Base-by-base conservation (phyloP, 192 early-diverging fungal genomes). In the Coemansia sp. region DNA sequence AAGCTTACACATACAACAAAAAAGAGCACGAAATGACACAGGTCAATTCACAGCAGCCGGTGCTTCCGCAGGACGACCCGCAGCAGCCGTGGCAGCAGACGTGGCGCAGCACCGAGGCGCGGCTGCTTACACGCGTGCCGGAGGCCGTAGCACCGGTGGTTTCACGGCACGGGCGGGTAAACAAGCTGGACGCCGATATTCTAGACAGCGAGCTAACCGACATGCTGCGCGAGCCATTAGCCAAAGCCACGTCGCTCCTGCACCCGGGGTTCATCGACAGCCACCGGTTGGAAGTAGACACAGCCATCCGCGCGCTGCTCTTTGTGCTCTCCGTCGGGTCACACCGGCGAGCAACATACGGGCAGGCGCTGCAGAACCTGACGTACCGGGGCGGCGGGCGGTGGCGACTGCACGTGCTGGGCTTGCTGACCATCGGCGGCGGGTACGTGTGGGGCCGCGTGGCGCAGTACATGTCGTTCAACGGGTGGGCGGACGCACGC, bases 141-240 rank as follows among this genome's bases (percentile, higher is more conserved):
- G 13, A 88, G 82, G 52, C 19, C 21, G 9, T 69, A 85, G 73
- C n/a, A 78, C 78, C n/a, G 78, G 89, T 57, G n/a, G 72, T 65
- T 22, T 59, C 65, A 17, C 69, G 67, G 48, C 69, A 39, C 42
- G 59, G 61, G 74, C 84, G 92, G 21, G 91, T 93, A 33, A 84
- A 84, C 59, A 91, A 95, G 66, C 77, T 95, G 9, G 93, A 95
- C 71, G 85, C 91, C 2, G 88, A 90, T 30, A 73, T 92, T 17
- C 82, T 95, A 23, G 91, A 95, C 52, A 71, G 61, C 38, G 91
- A 95, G 64, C 69, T 95, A 8, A 77, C 87, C 37, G 81, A 69
- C 23, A 88, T 89, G 60, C 66, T 95, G 25, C 88, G 88, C 52
- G 89, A 92, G 54, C 89, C 90, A 24, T 77, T 95, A 37, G 70